These are phyloP conservation scores for Plasmodium sp. DNA, from an alignment of 169 alveolate genomes.

Conservation along the genomic window DNA sequence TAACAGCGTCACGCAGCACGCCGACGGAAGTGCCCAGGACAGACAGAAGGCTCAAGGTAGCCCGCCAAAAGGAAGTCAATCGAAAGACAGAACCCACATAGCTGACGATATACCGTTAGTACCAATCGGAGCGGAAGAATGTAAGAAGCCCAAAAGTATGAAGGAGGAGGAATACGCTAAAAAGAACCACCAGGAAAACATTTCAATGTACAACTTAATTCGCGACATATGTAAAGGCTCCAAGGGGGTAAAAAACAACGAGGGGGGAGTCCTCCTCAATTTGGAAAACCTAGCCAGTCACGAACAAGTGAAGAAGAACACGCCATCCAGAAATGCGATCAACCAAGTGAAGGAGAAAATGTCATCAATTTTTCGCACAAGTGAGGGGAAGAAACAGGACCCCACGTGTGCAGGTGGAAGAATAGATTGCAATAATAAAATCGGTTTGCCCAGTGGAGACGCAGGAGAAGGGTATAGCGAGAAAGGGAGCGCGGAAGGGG, in stretches of 20 bases:
- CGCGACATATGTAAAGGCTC: slow-evolving; percentile 10
- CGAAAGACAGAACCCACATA: background rate
- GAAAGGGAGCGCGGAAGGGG: background rate
- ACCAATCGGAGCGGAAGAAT: background rate
- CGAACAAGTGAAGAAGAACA: background rate
- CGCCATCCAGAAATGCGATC: background rate
- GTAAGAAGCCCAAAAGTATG: background rate
- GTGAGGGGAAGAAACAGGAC: background rate
- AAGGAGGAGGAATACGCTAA: background rate
- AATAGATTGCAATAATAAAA: background rate
- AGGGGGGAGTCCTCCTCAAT: background rate
- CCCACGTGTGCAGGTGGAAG: background rate
- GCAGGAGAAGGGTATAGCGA: background rate
- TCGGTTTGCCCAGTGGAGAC: background rate
- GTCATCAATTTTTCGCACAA: background rate
- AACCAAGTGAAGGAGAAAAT: background rate
- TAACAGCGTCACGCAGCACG: background rate
- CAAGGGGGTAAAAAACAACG: background rate
- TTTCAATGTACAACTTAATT: slow-evolving; percentile 12
- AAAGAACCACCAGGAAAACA: background rate
- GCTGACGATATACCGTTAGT: background rate
- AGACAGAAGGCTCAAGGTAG: background rate
- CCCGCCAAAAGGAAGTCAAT: background rate
- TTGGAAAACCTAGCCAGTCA: background rate
- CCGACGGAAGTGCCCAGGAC: background rate